Evolutionary conservation across 148 eudicot species (phyloP).

Genomic region (Drosera capensis): DNA sequence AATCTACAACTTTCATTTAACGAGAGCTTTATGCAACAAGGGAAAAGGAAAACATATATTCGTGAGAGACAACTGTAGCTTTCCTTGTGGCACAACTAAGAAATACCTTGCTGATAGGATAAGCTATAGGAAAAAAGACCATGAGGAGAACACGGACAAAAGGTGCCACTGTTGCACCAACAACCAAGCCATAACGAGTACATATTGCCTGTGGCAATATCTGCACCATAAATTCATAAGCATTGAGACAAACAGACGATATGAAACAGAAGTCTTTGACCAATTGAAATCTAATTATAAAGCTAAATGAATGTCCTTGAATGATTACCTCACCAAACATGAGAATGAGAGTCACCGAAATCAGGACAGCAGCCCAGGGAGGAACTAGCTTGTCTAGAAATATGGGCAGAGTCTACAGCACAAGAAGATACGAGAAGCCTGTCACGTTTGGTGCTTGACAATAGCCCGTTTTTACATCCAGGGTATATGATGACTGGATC

Average conservation of each 20-base stretch:
- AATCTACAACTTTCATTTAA: neutral
- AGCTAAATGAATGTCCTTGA: neutral
- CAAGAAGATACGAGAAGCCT: conserved; percentile 1
- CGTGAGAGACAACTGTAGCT: no score
- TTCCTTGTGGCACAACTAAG: neutral
- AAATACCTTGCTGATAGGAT: conserved; percentile 92
- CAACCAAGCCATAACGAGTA: conserved; percentile 83
- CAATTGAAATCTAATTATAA: neutral
- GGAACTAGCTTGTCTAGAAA: conserved; percentile 89
- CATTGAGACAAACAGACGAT: conserved; percentile 4
- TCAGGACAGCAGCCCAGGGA: conserved; percentile 81
- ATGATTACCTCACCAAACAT: conserved; percentile 84
- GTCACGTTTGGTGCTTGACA: no score
- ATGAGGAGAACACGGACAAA: conserved; percentile 68
- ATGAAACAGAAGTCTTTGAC: neutral
- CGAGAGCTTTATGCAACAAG: neutral
- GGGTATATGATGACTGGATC: neutral
- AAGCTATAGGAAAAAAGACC: conserved; percentile 71
- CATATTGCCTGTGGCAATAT: conserved; percentile 92
- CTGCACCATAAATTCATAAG: no score
- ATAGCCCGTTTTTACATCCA: no score
- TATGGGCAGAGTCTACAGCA: conserved; percentile 72
- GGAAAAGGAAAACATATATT: no score
- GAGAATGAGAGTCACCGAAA: conserved; percentile 92
- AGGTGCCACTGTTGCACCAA: conserved; percentile 84